phyloP scores from a whole-genome alignment of 805 yeast species.

The Saccharomycopsis guyanensis region DNA sequence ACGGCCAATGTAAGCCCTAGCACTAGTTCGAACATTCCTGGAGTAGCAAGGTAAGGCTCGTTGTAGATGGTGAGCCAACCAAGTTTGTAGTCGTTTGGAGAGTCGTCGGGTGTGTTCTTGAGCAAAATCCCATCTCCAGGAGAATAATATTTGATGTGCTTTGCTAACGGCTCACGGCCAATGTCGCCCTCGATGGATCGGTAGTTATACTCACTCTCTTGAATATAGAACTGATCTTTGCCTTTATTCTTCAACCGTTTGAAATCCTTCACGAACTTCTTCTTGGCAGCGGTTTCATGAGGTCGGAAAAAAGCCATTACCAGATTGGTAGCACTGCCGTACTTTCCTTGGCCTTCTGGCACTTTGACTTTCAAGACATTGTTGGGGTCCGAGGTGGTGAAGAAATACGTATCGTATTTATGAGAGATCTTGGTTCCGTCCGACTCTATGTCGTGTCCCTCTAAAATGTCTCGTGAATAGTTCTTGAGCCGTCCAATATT shows the following conservation, averaged over 20 bases:
- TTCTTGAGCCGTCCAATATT: slow-evolving; percentile 27
- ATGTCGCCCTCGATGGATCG: not conserved
- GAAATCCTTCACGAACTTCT: slow-evolving; percentile 32
- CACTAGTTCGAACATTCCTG: slow-evolving; percentile 48
- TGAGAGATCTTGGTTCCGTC: slow-evolving; percentile 21
- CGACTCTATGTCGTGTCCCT: slow-evolving; percentile 3
- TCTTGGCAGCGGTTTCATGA: slow-evolving; percentile 32
- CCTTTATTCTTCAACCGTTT: slow-evolving; percentile 23
- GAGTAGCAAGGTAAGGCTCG: slow-evolving; percentile 28
- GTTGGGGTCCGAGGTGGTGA: slow-evolving; percentile 9
- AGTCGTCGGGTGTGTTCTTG: slow-evolving; percentile 48
- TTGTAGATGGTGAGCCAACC: slow-evolving; percentile 64
- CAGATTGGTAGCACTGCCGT: slow-evolving; percentile 22
- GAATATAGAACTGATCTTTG: slow-evolving; percentile 4
- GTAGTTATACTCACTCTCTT: slow-evolving; percentile 4
- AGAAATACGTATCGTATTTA: slow-evolving; percentile 23
- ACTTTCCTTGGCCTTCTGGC: slow-evolving; percentile 9
- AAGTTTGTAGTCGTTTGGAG: slow-evolving; percentile 49
- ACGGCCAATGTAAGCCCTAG: slow-evolving; percentile 47
- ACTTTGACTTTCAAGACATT: slow-evolving; percentile 10
- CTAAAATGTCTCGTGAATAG: slow-evolving; percentile 21
- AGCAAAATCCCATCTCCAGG: slow-evolving; percentile 52
- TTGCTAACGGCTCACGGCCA: not conserved
- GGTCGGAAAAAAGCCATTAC: slow-evolving; percentile 37
- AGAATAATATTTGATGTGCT: slow-evolving; percentile 23